These are phyloP conservation scores for Ephemerocybe angulata DNA, from an alignment of 768 basidiomycete species.

Conservation along the genomic window DNA sequence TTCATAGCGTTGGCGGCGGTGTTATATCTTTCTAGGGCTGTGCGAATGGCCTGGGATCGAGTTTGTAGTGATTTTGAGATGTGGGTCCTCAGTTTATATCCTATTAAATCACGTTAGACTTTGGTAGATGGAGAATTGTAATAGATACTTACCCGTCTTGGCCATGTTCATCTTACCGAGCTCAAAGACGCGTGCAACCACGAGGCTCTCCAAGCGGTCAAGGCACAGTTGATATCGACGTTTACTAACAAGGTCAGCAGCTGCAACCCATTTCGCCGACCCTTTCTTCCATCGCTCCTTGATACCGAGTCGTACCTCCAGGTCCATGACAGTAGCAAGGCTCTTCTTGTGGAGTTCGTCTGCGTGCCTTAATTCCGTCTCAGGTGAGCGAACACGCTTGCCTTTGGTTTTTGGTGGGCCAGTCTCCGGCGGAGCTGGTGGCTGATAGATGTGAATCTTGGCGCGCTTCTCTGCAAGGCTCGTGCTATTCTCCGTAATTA, in stretches of 20 bases:
- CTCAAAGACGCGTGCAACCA: conserved; percentile 23
- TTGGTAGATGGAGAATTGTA: not conserved
- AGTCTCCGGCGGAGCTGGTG: too few species aligned
- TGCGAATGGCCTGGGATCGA: conserved; percentile 19
- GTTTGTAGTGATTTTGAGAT: conserved; percentile 21
- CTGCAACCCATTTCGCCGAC: conserved; percentile 5
- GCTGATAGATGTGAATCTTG: too few species aligned
- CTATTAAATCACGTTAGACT: conserved; percentile 13
- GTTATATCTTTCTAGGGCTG: conserved; percentile 23
- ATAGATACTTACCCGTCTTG: conserved; percentile 20
- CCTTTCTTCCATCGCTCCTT: conserved; percentile 10
- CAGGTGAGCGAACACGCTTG: too few species aligned
- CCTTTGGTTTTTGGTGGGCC: too few species aligned
- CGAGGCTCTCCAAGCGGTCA: conserved; percentile 18
- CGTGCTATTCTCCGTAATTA: conserved; percentile 5
- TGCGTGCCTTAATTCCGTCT: too few species aligned
- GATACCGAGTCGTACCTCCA: conserved; percentile 15
- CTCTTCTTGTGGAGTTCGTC: too few species aligned
- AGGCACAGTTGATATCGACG: conserved; percentile 15
- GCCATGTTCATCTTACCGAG: conserved; percentile 24
- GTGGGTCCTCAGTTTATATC: conserved; percentile 27
- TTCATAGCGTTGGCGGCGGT: conserved; percentile 15
- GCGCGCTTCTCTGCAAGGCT: too few species aligned
- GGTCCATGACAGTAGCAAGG: too few species aligned
- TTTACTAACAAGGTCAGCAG: not conserved